phyloP scores from a whole-genome alignment of 2,329 filamentous ascomycete species.

The Thelonectria blattea region DNA sequence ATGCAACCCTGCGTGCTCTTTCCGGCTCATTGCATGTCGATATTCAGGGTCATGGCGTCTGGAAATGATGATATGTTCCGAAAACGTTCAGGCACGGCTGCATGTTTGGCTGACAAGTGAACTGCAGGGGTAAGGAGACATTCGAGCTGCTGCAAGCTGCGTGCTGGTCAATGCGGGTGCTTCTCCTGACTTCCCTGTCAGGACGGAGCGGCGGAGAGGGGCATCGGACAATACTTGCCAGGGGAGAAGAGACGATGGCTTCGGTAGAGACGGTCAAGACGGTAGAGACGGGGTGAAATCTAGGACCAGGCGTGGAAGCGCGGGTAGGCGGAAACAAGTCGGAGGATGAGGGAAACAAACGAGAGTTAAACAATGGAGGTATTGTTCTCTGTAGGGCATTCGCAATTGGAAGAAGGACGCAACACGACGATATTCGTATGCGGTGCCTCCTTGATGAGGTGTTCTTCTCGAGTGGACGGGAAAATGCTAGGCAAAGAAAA shows the following conservation, averaged over 20 bases:
- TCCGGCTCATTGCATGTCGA: not conserved
- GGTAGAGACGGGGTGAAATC: conserved; percentile 4
- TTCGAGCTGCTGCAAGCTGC: not conserved
- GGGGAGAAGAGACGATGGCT: not conserved
- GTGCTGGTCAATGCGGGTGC: not conserved
- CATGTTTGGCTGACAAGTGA: not conserved
- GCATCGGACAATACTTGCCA: not conserved
- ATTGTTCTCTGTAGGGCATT: no score
- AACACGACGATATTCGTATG: not conserved
- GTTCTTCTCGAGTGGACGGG: conserved; percentile 14
- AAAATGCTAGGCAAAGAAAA: not conserved
- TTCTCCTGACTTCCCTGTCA: not conserved
- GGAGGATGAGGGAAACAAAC: not conserved
- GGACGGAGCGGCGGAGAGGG: not conserved
- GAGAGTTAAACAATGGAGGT: not conserved
- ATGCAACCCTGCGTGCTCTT: conserved; percentile 1
- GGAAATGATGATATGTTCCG: not conserved
- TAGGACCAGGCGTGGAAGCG: not conserved
- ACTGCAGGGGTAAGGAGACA: conserved; percentile 6
- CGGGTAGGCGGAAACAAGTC: not conserved
- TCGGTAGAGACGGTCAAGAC: conserved; percentile 3
- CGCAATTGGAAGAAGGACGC: not conserved
- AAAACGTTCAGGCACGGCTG: not conserved
- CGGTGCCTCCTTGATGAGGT: not conserved
- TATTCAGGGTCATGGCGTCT: not conserved